phyloP scores from a whole-genome alignment of 2,329 filamentous ascomycete species.

The Colletotrichum simmondsii region DNA sequence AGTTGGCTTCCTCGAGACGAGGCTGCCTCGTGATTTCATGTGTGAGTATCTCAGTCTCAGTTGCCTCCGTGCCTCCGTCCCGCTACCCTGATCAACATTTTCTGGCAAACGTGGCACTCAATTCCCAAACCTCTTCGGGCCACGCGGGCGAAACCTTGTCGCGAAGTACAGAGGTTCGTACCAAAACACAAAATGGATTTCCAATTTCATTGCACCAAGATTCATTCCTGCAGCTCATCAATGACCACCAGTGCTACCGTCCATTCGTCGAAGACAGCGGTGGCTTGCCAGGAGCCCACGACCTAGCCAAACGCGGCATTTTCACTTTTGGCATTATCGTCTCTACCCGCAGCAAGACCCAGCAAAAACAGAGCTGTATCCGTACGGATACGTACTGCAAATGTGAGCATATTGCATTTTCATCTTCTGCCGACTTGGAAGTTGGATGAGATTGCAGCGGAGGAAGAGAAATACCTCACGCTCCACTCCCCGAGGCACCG shows the following conservation, averaged over 20 bases:
- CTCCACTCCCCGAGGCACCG: slow-evolving; percentile 23
- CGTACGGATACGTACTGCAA: not conserved
- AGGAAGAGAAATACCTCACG: slow-evolving; percentile 31
- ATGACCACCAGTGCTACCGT: not conserved
- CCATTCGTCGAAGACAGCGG: not conserved
- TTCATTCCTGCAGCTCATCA: slow-evolving; percentile 6
- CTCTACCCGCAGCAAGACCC: slow-evolving; percentile 16
- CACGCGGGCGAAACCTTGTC: not conserved
- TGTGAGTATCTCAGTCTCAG: too few relatives aligned
- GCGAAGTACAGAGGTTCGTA: too few relatives aligned
- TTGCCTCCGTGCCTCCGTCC: not conserved
- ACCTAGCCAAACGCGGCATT: slow-evolving; percentile 29
- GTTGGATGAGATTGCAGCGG: slow-evolving; percentile 22
- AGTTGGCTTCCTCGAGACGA: slow-evolving; percentile 2
- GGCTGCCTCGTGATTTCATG: not conserved
- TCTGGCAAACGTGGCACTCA: not conserved
- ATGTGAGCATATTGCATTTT: not conserved
- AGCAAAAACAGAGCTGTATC: slow-evolving; percentile 15
- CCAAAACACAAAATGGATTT: not conserved
- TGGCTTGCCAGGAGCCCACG: not conserved
- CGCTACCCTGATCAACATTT: not conserved
- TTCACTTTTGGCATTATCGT: slow-evolving; percentile 9
- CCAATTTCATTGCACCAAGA: not conserved
- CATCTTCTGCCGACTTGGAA: slow-evolving; percentile 2
- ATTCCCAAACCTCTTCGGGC: slow-evolving; percentile 9